These are phyloP conservation scores for Kwoniella shandongensis DNA, from an alignment of 768 basidiomycete genomes.

Conservation along the genomic window DNA sequence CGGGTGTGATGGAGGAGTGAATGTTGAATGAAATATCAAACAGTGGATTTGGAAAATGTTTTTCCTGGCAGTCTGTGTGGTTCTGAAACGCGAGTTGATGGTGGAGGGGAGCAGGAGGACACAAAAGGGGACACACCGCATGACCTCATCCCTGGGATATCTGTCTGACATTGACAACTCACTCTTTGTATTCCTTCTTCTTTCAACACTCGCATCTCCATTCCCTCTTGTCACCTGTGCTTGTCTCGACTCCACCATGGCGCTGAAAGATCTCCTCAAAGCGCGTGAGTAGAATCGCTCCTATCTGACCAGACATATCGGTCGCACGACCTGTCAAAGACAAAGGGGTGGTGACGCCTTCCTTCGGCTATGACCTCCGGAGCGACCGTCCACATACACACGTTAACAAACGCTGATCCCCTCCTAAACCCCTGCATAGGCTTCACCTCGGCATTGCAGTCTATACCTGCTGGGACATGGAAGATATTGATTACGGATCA, in stretches of 20 bases:
- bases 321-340: not conserved
- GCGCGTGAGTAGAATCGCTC: conserved; percentile 33
- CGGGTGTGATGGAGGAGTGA: not conserved
- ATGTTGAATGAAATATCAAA: too few relatives aligned
- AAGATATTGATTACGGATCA: conserved; percentile 98
- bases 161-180: not conserved
- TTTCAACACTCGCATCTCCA: too few relatives aligned
- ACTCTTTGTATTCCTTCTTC: too few relatives aligned
- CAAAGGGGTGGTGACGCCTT: not conserved
- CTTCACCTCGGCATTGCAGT: conserved; percentile 46
- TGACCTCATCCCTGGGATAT: not conserved
- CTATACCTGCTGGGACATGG: conserved; percentile 75
- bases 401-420: not conserved
- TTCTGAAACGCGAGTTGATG: too few relatives aligned
- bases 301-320: not conserved
- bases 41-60: too few relatives aligned
- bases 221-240: too few relatives aligned
- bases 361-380: not conserved
- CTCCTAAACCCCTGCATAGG: conserved; percentile 27
- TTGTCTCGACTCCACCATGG: conserved; percentile 30
- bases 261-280: conserved; percentile 40
- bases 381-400: not conserved
- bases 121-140: not conserved
- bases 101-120: not conserved
- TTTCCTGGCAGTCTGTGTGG: too few relatives aligned